Evolutionary conservation across 164 flowering plant species (phyloP), one percentile per base, ranked within the genome.

Genomic region (Litsea cubeba): DNA sequence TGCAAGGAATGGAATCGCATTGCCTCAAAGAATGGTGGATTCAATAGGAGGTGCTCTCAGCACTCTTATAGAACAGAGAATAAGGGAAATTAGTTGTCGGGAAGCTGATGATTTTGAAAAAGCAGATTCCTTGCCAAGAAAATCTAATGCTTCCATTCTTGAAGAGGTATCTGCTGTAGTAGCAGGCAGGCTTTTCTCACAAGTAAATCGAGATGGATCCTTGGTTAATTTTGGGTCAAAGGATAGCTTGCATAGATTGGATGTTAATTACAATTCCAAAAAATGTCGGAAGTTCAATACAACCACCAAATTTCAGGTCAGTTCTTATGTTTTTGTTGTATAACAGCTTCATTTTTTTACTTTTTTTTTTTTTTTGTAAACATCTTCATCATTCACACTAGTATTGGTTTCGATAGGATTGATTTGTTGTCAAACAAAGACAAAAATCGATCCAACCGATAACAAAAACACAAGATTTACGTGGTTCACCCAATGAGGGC

Each of bases 141-240:
- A 76, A 81, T 83, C 91, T 18, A 82, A 87, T 72, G 86, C 93
- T n/a, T 35, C 46, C 46, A 90, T 95, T 85, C 89, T 94, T 50
- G 90, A 92, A 78, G 98, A 94, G 75, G 87, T 91, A 76, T 79
- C 85, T 76, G 95, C 95, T 60, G 74, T 92, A 66, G 85, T 84
- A 69, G 68, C 81, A 6, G 88, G 72, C 63, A 82, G 70, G 50
- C 82, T 80, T 46, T 23, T 64, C 46, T 72, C 78, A 74, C 74
- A 62, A 22, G 79, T 80, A 67, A 75, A 79, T 72, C 78, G n/a
- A 70, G 78, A 75, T 28, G 71, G 65, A 11, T 46, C 26, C 32
- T 49, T 23, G 5, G 74, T 57, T 24, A 74, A 74, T 26, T 10
- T 68, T 18, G 40, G 64, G 68, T 68, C 30, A 40, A 71, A 69